Conservation (phyloP, 768 basidiomycete species). For the Agrocybe praecox region DNA sequence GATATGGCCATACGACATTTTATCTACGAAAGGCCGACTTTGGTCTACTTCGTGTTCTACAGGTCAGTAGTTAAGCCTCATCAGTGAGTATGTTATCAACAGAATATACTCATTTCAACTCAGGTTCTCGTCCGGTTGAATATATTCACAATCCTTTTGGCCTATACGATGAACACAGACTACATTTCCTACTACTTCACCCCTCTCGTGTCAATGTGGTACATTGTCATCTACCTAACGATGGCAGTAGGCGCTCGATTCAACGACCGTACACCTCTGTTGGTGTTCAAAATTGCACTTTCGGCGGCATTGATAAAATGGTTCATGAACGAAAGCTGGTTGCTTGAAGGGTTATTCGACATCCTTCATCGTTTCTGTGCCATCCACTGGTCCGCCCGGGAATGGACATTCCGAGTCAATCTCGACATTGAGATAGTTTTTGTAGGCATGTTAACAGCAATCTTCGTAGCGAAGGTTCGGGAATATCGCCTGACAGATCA, state of each 20-base stretch:
- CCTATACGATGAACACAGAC: conserved; percentile 90
- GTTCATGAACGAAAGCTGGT: conserved; percentile 65
- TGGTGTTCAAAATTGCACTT: conserved; percentile 69
- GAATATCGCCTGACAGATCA: conserved; percentile 73
- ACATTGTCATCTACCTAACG: conserved; percentile 81
- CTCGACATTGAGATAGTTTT: conserved; percentile 92
- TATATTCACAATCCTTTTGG: conserved; percentile 77
- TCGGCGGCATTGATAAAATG: conserved; percentile 66
- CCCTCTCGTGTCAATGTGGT: conserved; percentile 91
- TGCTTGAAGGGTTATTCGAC: conserved; percentile 65
- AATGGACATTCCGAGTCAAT: conserved; percentile 88
- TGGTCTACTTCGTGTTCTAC: conserved; percentile 74
- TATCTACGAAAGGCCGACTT: conserved; percentile 92
- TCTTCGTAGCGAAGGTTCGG: conserved; percentile 74
- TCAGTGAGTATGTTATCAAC: background rate
- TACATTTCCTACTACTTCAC: conserved; percentile 93
- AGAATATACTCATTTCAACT: conserved; percentile 7
- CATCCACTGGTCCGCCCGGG: conserved; percentile 82
- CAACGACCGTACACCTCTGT: conserved; percentile 70
- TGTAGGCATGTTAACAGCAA: conserved; percentile 79
- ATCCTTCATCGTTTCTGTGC: conserved; percentile 65
- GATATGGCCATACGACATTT: conserved; percentile 87
- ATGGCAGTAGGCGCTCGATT: conserved; percentile 69
- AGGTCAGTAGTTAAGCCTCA: conserved; percentile 37
- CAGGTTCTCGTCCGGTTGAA: conserved; percentile 81